A percentile compares a stretch with the other conserved stretches of the same genome.
Conservation (phyloP, 202 grass and related monocot genomes). For the Eragrostis tef region DNA sequence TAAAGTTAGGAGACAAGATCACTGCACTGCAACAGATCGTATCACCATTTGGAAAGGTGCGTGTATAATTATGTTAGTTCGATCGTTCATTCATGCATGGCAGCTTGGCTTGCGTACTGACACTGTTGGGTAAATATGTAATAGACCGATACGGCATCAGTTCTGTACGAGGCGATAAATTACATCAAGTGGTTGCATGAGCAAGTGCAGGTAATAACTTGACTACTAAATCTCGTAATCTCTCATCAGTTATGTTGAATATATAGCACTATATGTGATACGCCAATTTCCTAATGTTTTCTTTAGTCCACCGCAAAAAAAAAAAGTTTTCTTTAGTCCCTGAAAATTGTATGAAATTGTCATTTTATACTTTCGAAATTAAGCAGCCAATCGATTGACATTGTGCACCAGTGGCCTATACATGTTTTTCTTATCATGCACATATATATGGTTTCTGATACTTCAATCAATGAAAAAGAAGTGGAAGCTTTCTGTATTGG, state of each 20-base stretch:
- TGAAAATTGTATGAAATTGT: neutral
- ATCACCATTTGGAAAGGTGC: constrained; percentile 95
- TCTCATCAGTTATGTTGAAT: neutral
- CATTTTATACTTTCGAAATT: neutral
- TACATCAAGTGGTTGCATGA: constrained; percentile 96
- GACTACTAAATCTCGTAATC: neutral
- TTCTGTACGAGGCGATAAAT: constrained; percentile 82
- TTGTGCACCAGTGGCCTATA: neutral
- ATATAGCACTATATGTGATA: neutral
- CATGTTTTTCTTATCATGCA: neutral
- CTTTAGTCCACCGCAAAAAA: no score
- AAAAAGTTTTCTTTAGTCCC: no score
- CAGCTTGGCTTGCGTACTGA: neutral
- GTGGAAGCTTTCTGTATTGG: constrained; percentile 15
- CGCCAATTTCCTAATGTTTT: neutral
- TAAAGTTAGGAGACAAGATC: constrained; percentile 89
- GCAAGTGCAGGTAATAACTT: constrained; percentile 77
- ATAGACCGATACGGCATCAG: constrained; percentile 94
- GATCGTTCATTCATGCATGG: neutral
- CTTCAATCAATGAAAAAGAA: constrained; percentile 27
- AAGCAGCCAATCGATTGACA: neutral
- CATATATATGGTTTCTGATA: neutral
- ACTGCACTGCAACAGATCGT: constrained; percentile 91
- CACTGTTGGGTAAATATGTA: neutral
- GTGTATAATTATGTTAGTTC: neutral